Evolutionary conservation across 805 yeast genomes (phyloP).

Genomic region (Suhomyces sp.): DNA sequence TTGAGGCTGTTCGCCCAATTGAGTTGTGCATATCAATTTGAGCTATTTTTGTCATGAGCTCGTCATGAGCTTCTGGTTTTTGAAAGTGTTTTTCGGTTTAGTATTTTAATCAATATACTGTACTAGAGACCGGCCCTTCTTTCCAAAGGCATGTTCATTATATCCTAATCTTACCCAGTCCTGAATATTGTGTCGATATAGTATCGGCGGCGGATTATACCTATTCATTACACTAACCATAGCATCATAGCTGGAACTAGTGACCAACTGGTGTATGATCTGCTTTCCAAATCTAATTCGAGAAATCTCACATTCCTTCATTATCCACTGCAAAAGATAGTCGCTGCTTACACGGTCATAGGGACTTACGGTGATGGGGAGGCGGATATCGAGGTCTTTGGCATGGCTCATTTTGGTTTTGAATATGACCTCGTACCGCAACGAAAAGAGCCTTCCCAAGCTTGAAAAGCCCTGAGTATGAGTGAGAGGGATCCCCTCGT

Average conservation of each 20-base stretch:
- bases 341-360: conserved; percentile 48
- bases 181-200: conserved; percentile 26
- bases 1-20: too few relatives aligned
- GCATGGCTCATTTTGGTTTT: conserved; percentile 49
- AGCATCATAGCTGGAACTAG: conserved; percentile 18
- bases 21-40: too few relatives aligned
- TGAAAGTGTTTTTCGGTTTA: too few relatives aligned
- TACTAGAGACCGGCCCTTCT: conserved; percentile 16
- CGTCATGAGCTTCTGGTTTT: too few relatives aligned
- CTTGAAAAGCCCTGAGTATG: conserved; percentile 53
- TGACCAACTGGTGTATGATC: conserved; percentile 20
- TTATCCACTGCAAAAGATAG: conserved; percentile 51
- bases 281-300: conserved; percentile 32
- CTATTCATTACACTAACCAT: conserved; percentile 18
- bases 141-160: conserved; percentile 32
- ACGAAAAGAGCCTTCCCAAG: conserved; percentile 48
- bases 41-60: too few relatives aligned
- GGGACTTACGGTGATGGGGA: conserved; percentile 56
- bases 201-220: conserved; percentile 24
- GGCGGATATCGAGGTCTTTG: conserved; percentile 46
- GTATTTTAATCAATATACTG: conserved; percentile 24
- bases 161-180: conserved; percentile 44
- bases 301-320: conserved; percentile 51
- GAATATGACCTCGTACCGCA: conserved; percentile 49
- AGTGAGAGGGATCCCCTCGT: conserved; percentile 40